These are phyloP conservation scores for Vaccinium macrocarpon DNA, from an alignment of 148 eudicot genomes.

Conservation along the genomic window DNA sequence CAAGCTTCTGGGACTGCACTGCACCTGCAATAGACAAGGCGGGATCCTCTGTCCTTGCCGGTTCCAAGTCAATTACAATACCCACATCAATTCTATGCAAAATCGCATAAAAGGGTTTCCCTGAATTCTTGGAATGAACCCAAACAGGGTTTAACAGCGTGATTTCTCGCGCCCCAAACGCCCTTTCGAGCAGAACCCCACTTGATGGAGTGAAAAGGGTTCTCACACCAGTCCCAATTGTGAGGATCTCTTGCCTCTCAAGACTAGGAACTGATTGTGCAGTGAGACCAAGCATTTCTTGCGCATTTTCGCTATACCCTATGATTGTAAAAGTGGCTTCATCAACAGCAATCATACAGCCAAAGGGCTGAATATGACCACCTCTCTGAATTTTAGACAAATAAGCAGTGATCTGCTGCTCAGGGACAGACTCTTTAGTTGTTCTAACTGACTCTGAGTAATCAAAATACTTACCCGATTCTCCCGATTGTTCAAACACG, in stretches of 20 bases:
- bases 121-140: conserved; percentile 70
- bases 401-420: conserved; percentile 74
- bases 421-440: conserved; percentile 47
- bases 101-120: conserved; percentile 86
- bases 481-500: conserved; percentile 72
- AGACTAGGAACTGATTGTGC: conserved; percentile 65
- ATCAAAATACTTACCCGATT: conserved; percentile 74
- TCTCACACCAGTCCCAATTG: conserved; percentile 66
- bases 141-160: conserved; percentile 76
- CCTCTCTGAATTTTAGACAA: conserved; percentile 84
- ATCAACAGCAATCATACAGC: conserved; percentile 73
- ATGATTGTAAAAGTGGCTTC: conserved; percentile 57
- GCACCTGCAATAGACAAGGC: conserved; percentile 88
- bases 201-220: conserved; percentile 59
- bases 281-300: conserved; percentile 56
- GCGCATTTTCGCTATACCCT: conserved; percentile 67
- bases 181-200: conserved; percentile 48
- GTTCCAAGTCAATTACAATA: conserved; percentile 87
- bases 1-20: conserved; percentile 94
- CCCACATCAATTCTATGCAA: conserved; percentile 95
- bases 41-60: conserved; percentile 82
- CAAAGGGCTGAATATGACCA: conserved; percentile 83
- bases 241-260: conserved; percentile 38
- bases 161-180: conserved; percentile 69
- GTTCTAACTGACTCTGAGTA: conserved; percentile 65